A percentile compares a stretch with the other conserved stretches of the same genome.
phyloP scores from a whole-genome alignment of 176 grass and related monocot genomes.

The Musa itinerans region DNA sequence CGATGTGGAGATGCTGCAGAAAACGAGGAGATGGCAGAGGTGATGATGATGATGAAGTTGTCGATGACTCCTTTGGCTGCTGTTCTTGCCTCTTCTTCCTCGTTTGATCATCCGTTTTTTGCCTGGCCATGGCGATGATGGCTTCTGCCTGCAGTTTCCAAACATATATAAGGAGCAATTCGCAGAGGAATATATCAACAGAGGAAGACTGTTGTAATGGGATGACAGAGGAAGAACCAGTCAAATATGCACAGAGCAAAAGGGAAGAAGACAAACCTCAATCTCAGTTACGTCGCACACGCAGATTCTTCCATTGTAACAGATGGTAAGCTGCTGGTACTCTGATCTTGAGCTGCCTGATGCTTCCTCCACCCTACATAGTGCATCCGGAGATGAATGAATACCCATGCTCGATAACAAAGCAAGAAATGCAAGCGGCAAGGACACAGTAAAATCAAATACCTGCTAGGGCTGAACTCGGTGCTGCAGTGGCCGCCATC shows the following conservation, averaged over 20 bases:
- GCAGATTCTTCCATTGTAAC: slow-evolving; percentile 28
- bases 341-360: neutral
- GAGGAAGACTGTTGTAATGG: neutral
- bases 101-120: slow-evolving; percentile 1
- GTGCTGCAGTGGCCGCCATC: neutral
- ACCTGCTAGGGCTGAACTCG: no score
- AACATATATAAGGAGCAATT: no score
- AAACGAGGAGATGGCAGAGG: neutral
- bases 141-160: slow-evolving; percentile 19
- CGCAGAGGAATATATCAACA: neutral
- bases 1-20: neutral
- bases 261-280: slow-evolving; percentile 6
- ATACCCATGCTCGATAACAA: no score
- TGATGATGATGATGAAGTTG: neutral
- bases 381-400: no score
- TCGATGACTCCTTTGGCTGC: neutral
- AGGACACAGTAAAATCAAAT: no score
- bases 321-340: slow-evolving; percentile 7
- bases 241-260: neutral
- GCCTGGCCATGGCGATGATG: slow-evolving; percentile 26
- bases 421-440: no score
- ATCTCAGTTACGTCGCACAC: slow-evolving; percentile 24
- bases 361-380: no score
- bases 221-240: neutral
- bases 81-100: neutral